Conservation (phyloP, 768 basidiomycete genomes). For the Lactarius evosmus region DNA sequence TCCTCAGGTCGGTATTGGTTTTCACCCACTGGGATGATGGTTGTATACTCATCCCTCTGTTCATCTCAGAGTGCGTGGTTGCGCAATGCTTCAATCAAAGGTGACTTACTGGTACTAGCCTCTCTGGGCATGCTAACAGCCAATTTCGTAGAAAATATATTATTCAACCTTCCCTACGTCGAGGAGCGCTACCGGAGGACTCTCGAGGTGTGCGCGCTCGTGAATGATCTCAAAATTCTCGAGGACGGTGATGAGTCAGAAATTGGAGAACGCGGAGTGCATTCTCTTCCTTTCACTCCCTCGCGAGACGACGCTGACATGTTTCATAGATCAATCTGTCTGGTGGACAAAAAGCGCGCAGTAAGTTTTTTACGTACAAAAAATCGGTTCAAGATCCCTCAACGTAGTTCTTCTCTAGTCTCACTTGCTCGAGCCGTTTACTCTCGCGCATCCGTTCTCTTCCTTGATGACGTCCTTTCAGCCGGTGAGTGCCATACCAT, state of each 20-base stretch:
- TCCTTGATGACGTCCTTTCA: constrained; percentile 79
- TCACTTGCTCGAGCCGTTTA: constrained; percentile 85
- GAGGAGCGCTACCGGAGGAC: constrained; percentile 73
- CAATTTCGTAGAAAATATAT: constrained; percentile 55
- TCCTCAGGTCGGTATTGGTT: constrained; percentile 52
- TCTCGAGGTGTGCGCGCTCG: constrained; percentile 70
- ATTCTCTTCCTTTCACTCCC: neutral
- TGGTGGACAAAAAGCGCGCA: constrained; percentile 54
- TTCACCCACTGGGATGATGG: constrained; percentile 27
- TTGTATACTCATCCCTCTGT: constrained; percentile 13
- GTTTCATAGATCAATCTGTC: constrained; percentile 43
- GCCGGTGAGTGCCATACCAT: constrained; percentile 35
- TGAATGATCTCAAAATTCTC: constrained; percentile 73
- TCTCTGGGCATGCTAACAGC: constrained; percentile 8
- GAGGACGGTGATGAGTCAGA: constrained; percentile 88
- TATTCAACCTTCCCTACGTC: constrained; percentile 75
- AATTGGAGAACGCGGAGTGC: constrained; percentile 82
- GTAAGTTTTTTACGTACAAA: constrained; percentile 35
- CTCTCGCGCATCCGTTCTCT: constrained; percentile 74
- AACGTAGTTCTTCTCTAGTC: constrained; percentile 38
- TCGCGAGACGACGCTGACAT: neutral
- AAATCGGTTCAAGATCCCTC: neutral
- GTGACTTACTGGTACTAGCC: constrained; percentile 30
- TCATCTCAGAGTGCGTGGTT: constrained; percentile 52
- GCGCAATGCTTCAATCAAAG: constrained; percentile 65